Conservation (phyloP, 1,139 yeast genomes). For the Ogataea hybrid region DNA sequence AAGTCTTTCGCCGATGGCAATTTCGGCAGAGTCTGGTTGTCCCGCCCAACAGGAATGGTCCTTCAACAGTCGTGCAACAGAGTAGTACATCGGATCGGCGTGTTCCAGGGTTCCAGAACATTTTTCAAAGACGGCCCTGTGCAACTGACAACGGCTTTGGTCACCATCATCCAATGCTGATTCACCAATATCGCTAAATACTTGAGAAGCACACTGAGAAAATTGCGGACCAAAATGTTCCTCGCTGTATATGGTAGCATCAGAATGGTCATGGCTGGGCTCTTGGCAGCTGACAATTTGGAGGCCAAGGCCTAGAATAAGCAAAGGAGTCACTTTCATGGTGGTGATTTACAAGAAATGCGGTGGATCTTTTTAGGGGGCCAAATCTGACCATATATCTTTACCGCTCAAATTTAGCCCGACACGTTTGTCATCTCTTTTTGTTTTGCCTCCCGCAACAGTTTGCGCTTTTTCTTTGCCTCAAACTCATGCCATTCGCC, state of each 20-base stretch:
- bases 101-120: conserved; percentile 11
- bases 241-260: conserved; percentile 11
- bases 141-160: conserved; percentile 4
- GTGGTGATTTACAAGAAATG: not conserved
- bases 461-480: conserved; percentile 78
- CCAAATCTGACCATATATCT: not conserved
- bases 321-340: not conserved
- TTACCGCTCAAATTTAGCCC: conserved; percentile 4
- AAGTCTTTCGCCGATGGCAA: conserved; percentile 3
- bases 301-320: not conserved
- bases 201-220: conserved; percentile 12
- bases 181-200: not conserved
- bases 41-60: conserved; percentile 12
- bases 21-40: not conserved
- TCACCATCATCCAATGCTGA: no score
- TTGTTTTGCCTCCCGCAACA: conserved; percentile 45
- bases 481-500: conserved; percentile 99
- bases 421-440: conserved; percentile 20
- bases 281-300: not conserved
- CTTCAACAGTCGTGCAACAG: conserved; percentile 9
- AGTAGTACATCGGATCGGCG: conserved; percentile 10
- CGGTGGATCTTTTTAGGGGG: not conserved
- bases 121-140: conserved; percentile 10
- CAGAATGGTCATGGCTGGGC: not conserved
- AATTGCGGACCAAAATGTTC: conserved; percentile 16